phyloP scores from a whole-genome alignment of 192 early-diverging fungal genomes.

The Entomortierella lignicola region DNA sequence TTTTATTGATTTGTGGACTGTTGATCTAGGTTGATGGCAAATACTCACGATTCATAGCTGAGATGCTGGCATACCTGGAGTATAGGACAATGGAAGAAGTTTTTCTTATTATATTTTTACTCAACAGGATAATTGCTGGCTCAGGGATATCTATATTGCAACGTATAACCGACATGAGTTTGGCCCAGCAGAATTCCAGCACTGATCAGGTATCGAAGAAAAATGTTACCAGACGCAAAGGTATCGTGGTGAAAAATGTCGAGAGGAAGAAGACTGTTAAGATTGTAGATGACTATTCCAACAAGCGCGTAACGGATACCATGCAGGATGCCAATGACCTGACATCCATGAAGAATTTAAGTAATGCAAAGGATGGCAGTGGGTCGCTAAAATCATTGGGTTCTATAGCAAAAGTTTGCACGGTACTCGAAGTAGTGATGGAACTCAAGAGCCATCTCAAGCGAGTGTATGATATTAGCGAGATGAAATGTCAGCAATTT shows the following conservation, averaged over 20 bases:
- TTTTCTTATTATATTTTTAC: conserved; percentile 76
- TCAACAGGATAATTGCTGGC: conserved; percentile 79
- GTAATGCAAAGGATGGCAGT: background rate
- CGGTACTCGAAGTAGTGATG: conserved; percentile 19
- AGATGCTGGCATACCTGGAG: conserved; percentile 83
- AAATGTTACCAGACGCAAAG: no score
- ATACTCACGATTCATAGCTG: conserved; percentile 82
- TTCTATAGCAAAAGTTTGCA: conserved; percentile 25
- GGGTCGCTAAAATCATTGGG: background rate
- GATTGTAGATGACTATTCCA: background rate
- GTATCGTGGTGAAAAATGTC: background rate
- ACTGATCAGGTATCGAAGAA: background rate
- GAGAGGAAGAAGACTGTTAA: background rate
- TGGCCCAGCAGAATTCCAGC: background rate
- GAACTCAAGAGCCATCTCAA: conserved; percentile 33
- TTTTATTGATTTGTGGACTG: no score
- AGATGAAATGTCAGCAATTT: conserved; percentile 43
- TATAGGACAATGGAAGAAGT: conserved; percentile 88
- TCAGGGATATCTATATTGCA: conserved; percentile 64
- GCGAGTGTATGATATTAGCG: conserved; percentile 38
- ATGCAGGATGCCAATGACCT: background rate
- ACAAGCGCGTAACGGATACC: background rate
- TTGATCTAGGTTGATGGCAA: conserved; percentile 67
- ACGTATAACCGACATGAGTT: background rate
- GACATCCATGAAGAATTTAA: background rate